Evolutionary conservation across 2,329 filamentous ascomycete species (phyloP), one percentile per base, ranked within the genome.

Genomic region (Grosmannia penicillata): DNA sequence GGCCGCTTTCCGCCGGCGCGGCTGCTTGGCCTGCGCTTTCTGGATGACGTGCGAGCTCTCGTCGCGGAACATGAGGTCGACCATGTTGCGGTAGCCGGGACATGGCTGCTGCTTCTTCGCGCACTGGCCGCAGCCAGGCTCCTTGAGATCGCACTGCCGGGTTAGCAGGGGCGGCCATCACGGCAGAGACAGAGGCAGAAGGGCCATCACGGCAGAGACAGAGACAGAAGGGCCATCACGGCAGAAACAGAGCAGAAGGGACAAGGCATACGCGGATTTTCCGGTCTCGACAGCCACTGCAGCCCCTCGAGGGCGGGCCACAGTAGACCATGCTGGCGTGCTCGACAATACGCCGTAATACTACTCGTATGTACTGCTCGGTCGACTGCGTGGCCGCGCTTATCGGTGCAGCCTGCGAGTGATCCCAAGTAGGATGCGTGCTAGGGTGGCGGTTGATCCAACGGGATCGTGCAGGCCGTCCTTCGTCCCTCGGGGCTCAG

Each of bases 271-370:
- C 68, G 41, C 65, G 64, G 43, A 71, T 68, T 53, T 72, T 73
- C 47, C 68, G 64, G 48, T 66, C 62, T 45, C 69, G 62, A 47
- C 69, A 73, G 45, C 58, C 66, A 45, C 65, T 68, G 52, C 69
- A 73, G 29, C 67, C 68, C 49, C 68, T 69, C 27, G 68, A 72
- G 31, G 69, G 68, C 47, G 70, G 71, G 6, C 69, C 68, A 46
- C 69, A 72, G 48, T 70, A 73, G 6, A 72, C 68, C 69, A 73
- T 72, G 39, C 38, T 40, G 37, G 68, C 69, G 72, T 72, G 39
- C 38, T 40, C 35, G 17, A 11, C 21, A 26, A 19, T 14, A 29
- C 9, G 21, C 8, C 3, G 18, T 2, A 17, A 3, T 8, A 8
- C 4, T 23, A 19, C n/a, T 18, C 9, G 25, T 18, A 22, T 24